phyloP scores from a whole-genome alignment of 371 early-diverging fungal species.

The Enteropsectra breve region DNA sequence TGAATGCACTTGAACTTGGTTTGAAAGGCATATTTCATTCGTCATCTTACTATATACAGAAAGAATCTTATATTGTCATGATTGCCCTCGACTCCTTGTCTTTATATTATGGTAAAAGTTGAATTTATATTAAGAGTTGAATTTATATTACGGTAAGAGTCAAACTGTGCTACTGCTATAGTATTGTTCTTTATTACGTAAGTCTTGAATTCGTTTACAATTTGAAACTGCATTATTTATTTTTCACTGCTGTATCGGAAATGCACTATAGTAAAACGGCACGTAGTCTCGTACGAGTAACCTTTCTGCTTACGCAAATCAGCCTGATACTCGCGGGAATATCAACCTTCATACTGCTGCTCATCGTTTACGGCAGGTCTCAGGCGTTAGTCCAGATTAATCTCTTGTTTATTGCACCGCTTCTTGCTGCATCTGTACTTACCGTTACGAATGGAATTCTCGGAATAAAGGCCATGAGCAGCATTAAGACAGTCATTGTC shows the following conservation, averaged over 20 bases:
- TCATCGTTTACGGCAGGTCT: background rate
- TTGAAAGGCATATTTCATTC: too few relatives aligned
- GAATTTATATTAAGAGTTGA: too few relatives aligned
- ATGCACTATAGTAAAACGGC: background rate
- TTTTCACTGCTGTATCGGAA: background rate
- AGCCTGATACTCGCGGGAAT: background rate
- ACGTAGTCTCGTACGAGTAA: background rate
- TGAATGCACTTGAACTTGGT: too few relatives aligned
- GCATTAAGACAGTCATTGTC: background rate
- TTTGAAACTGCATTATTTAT: conserved; percentile 1
- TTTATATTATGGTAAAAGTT: too few relatives aligned
- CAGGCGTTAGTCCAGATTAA: background rate
- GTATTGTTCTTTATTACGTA: too few relatives aligned
- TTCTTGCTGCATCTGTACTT: background rate
- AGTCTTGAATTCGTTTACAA: too few relatives aligned
- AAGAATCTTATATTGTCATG: too few relatives aligned
- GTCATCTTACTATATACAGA: too few relatives aligned
- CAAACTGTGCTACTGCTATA: too few relatives aligned
- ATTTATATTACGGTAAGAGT: too few relatives aligned
- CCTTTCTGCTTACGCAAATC: conserved; percentile 5
- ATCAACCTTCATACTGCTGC: background rate
- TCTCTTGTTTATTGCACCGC: background rate
- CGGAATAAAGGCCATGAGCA: background rate
- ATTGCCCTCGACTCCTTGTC: too few relatives aligned
- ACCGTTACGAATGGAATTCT: background rate